phyloP scores from a whole-genome alignment of 2,329 filamentous ascomycete genomes.

The Aspergillus eucalypticola region DNA sequence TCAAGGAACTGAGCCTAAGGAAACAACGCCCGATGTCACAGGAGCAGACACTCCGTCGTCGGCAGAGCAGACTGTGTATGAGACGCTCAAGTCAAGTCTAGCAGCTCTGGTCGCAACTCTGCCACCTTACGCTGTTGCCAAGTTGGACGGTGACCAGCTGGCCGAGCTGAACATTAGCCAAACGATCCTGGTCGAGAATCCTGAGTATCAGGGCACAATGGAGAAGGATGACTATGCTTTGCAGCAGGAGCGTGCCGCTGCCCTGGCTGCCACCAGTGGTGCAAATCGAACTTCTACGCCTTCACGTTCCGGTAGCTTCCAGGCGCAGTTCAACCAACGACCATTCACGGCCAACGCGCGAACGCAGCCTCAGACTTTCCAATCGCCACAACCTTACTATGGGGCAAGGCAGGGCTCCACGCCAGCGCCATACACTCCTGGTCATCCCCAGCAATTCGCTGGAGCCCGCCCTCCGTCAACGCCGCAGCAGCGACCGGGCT shows the following conservation, averaged over 20 bases:
- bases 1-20: slow-evolving; percentile 37
- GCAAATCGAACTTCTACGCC: slow-evolving; percentile 39
- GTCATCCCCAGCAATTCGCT: slow-evolving; percentile 30
- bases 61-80: slow-evolving; percentile 63
- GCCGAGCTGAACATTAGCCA: slow-evolving; percentile 79
- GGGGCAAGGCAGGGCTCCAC: slow-evolving; percentile 33
- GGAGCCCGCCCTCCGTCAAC: slow-evolving; percentile 37
- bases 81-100: slow-evolving; percentile 73
- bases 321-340: slow-evolving; percentile 38
- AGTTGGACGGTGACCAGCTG: slow-evolving; percentile 82
- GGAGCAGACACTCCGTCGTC: slow-evolving; percentile 55
- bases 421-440: slow-evolving; percentile 36
- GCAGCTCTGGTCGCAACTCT: slow-evolving; percentile 71
- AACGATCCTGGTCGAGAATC: slow-evolving; percentile 70
- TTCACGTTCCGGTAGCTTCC: slow-evolving; percentile 33
- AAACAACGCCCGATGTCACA: slow-evolving; percentile 31
- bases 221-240: slow-evolving; percentile 74
- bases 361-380: slow-evolving; percentile 30
- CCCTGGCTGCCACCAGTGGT: slow-evolving; percentile 28
- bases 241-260: slow-evolving; percentile 47
- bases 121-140: slow-evolving; percentile 82
- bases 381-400: slow-evolving; percentile 33
- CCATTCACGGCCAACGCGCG: slow-evolving; percentile 33
- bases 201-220: slow-evolving; percentile 75
- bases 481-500: slow-evolving; percentile 40